Base-by-base conservation (phyloP, 1,284 basidiomycete genomes). In the Ganoderma lingzhi region DNA sequence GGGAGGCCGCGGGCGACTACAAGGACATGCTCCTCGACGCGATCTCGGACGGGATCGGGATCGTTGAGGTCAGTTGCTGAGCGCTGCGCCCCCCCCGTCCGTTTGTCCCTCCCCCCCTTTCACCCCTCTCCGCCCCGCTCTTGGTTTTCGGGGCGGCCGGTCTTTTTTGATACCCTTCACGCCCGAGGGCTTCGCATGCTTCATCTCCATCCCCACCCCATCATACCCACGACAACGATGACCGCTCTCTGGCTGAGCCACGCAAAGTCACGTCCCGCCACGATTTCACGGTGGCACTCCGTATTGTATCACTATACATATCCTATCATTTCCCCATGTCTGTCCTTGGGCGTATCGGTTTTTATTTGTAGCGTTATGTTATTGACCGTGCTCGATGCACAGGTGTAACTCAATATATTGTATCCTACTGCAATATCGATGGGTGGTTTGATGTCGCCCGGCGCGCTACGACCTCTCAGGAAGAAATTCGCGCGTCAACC, bases 1-100 rank as follows among this genome's bases (percentile, higher is more conserved):
- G 89, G 84, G 87, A 92, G 76, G 83, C 85, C 39, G 87, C 84
- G 59, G 87, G 88, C 15, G 91, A 92, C 79, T 84, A 81, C 73
- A 78, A 88, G 41, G 83, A 88, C 77, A 81, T 85, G 30, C 82
- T 92, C 45, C 76, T 91, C 64, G 80, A 87, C 73, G 82, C 90
- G 32, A 88, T 92, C 72, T 77, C 79, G 44, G 64, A 63, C 32
- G 77, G 73, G 44, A 77, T 76, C 37, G 75, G 75, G 44, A 70
- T 76, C 44, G 70, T 72, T 39, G 71, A 76, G 67, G 75, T 77
- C 60, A 67, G 68, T 66, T 73, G 71, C 71, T 73, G 59, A 70
- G 35, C 64, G 56, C 5, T 41, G 32, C 65, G 6, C 44, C 15
- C 8, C 23, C 28, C n/a, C 44, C 19, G 10, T 23, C 28, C 41